Conservation (phyloP, 2,329 filamentous ascomycete genomes). For the Penicillium sp. region DNA sequence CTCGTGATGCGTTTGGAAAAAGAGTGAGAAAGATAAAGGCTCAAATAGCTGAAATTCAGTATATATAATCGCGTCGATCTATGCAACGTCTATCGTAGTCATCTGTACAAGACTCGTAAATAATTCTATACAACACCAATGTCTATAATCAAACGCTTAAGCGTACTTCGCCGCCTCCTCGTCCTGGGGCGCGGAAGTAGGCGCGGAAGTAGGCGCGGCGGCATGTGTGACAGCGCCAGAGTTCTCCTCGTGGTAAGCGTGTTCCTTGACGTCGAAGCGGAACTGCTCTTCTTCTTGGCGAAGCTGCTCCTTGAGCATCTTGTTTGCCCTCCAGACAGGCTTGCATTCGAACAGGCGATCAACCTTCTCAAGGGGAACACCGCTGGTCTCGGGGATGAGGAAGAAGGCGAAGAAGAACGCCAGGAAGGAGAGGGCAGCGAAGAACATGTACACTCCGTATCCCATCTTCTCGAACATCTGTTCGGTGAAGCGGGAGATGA, state of each 20-base stretch:
- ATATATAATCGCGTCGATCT: not conserved
- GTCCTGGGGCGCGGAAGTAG: not conserved
- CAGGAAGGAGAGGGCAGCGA: constrained; percentile 63
- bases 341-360: constrained; percentile 59
- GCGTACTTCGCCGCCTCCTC: not conserved
- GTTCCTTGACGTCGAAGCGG: constrained; percentile 32
- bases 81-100: constrained; percentile 1
- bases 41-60: not conserved
- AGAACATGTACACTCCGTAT: constrained; percentile 72
- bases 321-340: constrained; percentile 40
- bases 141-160: not conserved
- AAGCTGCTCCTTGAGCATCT: constrained; percentile 35
- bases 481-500: constrained; percentile 39
- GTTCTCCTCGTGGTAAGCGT: constrained; percentile 21
- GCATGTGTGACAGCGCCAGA: not conserved
- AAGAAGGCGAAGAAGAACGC: constrained; percentile 63
- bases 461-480: constrained; percentile 45
- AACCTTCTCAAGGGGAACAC: constrained; percentile 65
- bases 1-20: no score
- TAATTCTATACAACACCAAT: not conserved
- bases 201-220: not conserved
- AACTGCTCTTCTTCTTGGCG: constrained; percentile 40
- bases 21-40: not conserved
- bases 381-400: constrained; percentile 67
- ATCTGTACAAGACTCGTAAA: not conserved